Evolutionary conservation across 768 basidiomycete species (phyloP).

Genomic region (Russula sp.): DNA sequence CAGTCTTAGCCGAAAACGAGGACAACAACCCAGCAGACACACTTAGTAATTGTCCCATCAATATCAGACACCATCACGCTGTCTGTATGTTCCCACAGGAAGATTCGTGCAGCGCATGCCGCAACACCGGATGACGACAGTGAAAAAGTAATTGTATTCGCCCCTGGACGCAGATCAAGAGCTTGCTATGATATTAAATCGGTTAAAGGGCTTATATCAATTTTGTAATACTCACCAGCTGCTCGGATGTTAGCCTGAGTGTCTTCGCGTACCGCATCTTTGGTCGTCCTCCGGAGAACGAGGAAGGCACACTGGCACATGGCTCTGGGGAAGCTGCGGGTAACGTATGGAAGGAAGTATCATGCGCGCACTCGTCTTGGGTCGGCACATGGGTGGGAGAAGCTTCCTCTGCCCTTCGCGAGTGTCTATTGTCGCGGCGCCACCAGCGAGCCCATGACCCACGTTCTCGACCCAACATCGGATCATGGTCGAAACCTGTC

Average conservation of each 20-base stretch:
- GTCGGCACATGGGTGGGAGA: slow-evolving; percentile 1
- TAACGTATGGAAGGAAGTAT: neutral
- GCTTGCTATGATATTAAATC: slow-evolving; percentile 56
- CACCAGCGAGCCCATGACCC: slow-evolving; percentile 86
- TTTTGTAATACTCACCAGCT: slow-evolving; percentile 60
- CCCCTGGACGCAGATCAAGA: slow-evolving; percentile 77
- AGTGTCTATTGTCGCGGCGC: slow-evolving; percentile 50
- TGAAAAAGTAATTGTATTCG: slow-evolving; percentile 92
- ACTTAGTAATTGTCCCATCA: slow-evolving; percentile 99
- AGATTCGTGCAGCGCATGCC: slow-evolving; percentile 89
- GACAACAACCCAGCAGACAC: slow-evolving; percentile 30
- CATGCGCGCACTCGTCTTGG: slow-evolving; percentile 3
- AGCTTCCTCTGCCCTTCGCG: slow-evolving; percentile 8
- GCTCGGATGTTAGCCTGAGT: slow-evolving; percentile 87
- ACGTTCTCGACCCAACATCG: slow-evolving; percentile 29
- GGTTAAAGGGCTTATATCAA: neutral
- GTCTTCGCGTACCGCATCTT: slow-evolving; percentile 83
- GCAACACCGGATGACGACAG: slow-evolving; percentile 77
- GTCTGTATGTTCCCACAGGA: slow-evolving; percentile 93
- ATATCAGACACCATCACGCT: slow-evolving; percentile 93
- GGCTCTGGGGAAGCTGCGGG: slow-evolving; percentile 10
- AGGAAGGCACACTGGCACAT: neutral
- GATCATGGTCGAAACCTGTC: slow-evolving; percentile 5
- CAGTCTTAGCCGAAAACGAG: slow-evolving; percentile 1
- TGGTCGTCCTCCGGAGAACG: slow-evolving; percentile 1